Conservation (phyloP, 2,329 filamentous ascomycete genomes). For the Orbilia ellipsospora region DNA sequence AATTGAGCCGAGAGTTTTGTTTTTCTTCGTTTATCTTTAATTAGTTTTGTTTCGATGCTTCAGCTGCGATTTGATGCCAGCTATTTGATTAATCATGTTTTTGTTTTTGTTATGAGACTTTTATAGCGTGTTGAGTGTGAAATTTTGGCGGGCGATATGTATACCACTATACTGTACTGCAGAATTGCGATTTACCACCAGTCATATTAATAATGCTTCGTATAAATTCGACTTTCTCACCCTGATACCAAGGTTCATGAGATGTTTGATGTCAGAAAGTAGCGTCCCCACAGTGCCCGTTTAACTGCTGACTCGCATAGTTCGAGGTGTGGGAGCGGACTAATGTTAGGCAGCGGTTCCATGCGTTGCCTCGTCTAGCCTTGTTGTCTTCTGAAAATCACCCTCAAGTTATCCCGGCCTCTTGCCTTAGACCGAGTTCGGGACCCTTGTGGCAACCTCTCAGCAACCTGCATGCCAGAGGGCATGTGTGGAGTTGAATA, state of each 20-base stretch:
- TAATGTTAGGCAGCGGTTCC: not conserved
- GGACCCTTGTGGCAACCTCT: not conserved
- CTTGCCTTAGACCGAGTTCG: too few species aligned
- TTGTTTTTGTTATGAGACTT: not conserved
- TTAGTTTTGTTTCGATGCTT: too few species aligned
- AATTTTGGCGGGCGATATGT: not conserved
- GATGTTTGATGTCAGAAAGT: constrained; percentile 13
- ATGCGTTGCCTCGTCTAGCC: not conserved
- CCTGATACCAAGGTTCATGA: too few species aligned
- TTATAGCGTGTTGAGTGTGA: constrained; percentile 1
- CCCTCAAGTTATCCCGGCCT: too few species aligned
- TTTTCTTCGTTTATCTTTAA: not conserved
- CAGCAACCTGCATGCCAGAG: not conserved
- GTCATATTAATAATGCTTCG: too few species aligned
- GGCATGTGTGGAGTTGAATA: constrained; percentile 33
- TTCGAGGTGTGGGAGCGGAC: too few species aligned
- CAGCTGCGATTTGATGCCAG: too few species aligned
- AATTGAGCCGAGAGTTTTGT: not conserved
- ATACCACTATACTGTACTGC: too few species aligned
- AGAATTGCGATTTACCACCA: not conserved
- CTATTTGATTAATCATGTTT: not conserved
- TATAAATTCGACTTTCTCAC: too few species aligned
- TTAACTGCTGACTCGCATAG: not conserved
- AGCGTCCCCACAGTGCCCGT: constrained; percentile 8
- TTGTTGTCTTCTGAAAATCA: not conserved